phyloP scores from a whole-genome alignment of 225 moss, liverwort and hornwort species.

The Lunularia cruciata region DNA sequence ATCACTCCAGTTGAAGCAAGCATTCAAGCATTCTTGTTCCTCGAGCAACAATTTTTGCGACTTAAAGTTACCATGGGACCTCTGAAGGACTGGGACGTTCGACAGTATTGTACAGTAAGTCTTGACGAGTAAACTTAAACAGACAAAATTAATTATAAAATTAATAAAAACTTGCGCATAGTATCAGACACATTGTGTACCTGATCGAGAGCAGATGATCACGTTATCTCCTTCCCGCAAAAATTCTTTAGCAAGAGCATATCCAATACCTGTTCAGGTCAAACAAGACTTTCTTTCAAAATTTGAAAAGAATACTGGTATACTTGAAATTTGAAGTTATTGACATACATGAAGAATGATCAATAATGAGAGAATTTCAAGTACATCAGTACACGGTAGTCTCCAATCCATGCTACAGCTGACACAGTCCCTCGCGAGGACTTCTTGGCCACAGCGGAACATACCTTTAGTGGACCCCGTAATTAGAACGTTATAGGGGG shows the following conservation, averaged over 20 bases:
- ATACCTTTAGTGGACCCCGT: conserved; percentile 94
- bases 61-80: too few species aligned
- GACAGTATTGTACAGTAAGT: conserved; percentile 20
- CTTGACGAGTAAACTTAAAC: background rate
- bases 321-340: background rate
- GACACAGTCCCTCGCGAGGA: too few species aligned
- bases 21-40: too few species aligned
- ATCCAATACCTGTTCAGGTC: conserved; percentile 68
- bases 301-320: background rate
- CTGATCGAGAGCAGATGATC: conserved; percentile 93
- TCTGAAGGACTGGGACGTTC: conserved; percentile 45
- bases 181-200: conserved; percentile 49
- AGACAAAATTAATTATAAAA: too few species aligned
- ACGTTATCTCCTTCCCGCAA: conserved; percentile 87
- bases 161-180: too few species aligned
- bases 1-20: too few species aligned
- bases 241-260: conserved; percentile 92
- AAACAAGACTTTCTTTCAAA: background rate
- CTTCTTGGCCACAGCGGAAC: background rate
- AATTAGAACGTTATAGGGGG: conserved; percentile 81
- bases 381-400: too few species aligned
- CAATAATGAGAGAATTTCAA: too few species aligned
- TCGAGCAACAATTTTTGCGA: too few species aligned
- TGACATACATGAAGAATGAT: too few species aligned
- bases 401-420: background rate